Base-by-base conservation (phyloP, 805 yeast species). In the Ogataea zsoltii region DNA sequence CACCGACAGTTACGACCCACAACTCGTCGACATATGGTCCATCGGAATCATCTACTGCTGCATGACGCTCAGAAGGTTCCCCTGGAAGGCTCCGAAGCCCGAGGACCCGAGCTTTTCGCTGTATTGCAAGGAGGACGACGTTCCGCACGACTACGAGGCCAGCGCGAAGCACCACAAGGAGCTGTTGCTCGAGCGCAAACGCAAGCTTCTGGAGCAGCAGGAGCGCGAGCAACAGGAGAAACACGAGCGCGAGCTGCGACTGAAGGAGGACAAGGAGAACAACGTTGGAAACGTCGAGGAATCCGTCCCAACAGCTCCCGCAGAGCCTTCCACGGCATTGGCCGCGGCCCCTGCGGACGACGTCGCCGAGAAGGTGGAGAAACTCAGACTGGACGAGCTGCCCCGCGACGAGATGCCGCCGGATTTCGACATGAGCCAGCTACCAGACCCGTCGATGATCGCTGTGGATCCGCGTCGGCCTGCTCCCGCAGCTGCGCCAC, bases 21-120 rank as follows among this genome's bases (percentile, higher is more conserved):
- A 82, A 61, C 79, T 79, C 30, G 90, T 85, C 23, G 96, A 87
- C 66, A 76, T 87, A 26, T 87, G 96, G 96, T 85, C 94, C 5
- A 72, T 85, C 38, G 95, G 88, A 16, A 87, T 87, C 29, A 87
- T 87, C 21, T 87, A 83, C 60, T 87, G 96, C 66, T 87, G 95
- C 67, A 86, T 87, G 92, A 84, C 88, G 53, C 70, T 87, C 49
- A 83, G 86, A 66, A 76, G 91, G 60, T 87, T 87, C 61, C 96
- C 96, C 2, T 87, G 96, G 96, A 87, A 86, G 62, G 86, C 83
- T 2, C 95, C 96, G 11, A 79, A 77, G 54, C 70, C 69, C 14
- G 65, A 79, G 28, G 96, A 87, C 63, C 82, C 83, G 51, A 83
- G 89, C 56, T 87, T 80, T 63, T 77, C 75, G 53, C 67, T 86